Base-by-base conservation (phyloP, 2,329 filamentous ascomycete species). In the Claviceps paspali region DNA sequence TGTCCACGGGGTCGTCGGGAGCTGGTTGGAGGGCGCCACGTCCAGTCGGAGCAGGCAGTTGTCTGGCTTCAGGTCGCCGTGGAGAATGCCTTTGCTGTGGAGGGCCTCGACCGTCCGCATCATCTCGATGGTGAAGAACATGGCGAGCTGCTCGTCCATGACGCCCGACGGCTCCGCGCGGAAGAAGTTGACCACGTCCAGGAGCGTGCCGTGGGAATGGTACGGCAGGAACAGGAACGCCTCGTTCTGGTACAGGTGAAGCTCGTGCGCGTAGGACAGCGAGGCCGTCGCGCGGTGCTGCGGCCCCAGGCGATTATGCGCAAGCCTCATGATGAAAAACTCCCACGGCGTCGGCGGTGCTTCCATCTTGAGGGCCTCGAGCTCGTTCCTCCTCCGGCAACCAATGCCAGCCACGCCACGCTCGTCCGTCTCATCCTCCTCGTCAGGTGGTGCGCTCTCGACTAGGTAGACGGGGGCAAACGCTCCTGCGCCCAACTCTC, bases 341-440 rank as follows among this genome's bases (percentile, higher is more conserved):
- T 98, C 91, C 91, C 91, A 98, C 0, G 82, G 70, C 4, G 78
- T 81, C 0, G 88, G 83, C 1, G 87, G 85, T 23, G 81, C 73
- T 60, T 98, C 91, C 76, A 94, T 87, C 60, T 98, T 98, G 48
- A 98, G 68, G 2, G 91, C 91, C 57, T 95, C 86, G 4, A 91
- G 67, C 1, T 64, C 45, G 30, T n/a, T 21, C 21, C 64, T 63
- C 29, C n/a, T n/a, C n/a, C 82, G 75, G 32, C 64, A 62, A 24
- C 62, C 63, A 8, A 66, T 51, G n/a, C 71, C 64, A 50, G 79
- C 74, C 10, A 66, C 59, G 22, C 76, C 70, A 49, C 9, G 6
- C 14, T 70, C 63, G 14, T 63, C 57, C 23, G 59, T 50, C 8
- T 64, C 60, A 10, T 22, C 18, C 5, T 63, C 57, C 0, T 62